Evolutionary conservation across 106 monocot species (phyloP), one percentile per base, ranked within the genome.

Genomic region (Vanilla planifolia): DNA sequence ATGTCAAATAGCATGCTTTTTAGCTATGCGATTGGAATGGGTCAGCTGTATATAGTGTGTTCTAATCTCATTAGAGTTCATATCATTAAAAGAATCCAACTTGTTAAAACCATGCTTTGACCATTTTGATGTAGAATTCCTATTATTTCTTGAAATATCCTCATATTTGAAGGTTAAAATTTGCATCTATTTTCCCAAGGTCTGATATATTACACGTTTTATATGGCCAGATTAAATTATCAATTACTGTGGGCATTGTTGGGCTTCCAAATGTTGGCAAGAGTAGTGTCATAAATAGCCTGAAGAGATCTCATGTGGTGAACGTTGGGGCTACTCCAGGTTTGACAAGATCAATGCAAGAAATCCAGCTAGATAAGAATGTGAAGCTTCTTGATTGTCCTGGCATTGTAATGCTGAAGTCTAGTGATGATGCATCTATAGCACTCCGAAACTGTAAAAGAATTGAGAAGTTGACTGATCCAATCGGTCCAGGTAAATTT

Each of bases 261-360:
- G 96, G 96, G 37, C 87, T 98, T 72, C 96, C 96, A 59, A 91
- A 91, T 84, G 96, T 98, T 43, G 96, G 96, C 9, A 98, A 98
- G 71, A 98, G 96, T 34, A 98, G 96, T 71, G 64, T 98, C 61
- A 98, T 98, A n/a, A 98, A 98, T 62, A 98, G 96, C 62, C 73
- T 98, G 74, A 98, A 98, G 69, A 81, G 96, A 74, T 81, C 91
- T 24, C 91, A 88, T 73, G 91, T 85, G 14, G 96, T 83, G 47
- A 98, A 98, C 79, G 96, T 91, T 68, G 96, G 96, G 50, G 80
- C 96, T 45, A 98, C 96, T 22, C 96, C 96, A 3, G 96, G 96
- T 13, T 63, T 98, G 51, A 98, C 91, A 61, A 84, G 80, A 71
- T 84, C 96, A 42, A 85, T 98, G 96, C 96, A 98, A 85, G 96